Base-by-base conservation (phyloP, 2,329 filamentous ascomycete species). In the Pseudogymnoascus sp. region DNA sequence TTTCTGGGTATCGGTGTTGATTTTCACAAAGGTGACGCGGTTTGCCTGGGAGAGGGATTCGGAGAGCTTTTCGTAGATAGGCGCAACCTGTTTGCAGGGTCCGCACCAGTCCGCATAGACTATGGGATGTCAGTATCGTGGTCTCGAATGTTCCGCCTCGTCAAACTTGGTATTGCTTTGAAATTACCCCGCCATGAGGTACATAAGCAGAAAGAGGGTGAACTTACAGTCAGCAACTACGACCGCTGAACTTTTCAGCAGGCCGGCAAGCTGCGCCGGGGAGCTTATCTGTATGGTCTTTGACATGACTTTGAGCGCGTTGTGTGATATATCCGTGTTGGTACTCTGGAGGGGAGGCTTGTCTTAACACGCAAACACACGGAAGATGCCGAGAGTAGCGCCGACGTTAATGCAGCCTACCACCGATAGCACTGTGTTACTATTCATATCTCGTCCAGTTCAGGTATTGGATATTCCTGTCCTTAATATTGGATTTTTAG, bases 91-190 rank as follows among this genome's bases (percentile, higher is more conserved):
- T 70, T 91, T 89, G 83, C 92, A 96, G 71, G 91, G 89, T 35
- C 80, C 87, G 72, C 90, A 96, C 87, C 89, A 94, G 71, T 91
- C 87, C 70, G 92, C 91, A 71, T 90, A 93, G 81, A 97, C 91
- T 96, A 70, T 59, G 61, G 6, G 26, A 33, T 33, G 58, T 67
- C 63, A 66, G 63, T 43, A 63, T 41, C 61, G 31, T 62, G 62
- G 60, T 64, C 60, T 45, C 39, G 35, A 60, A 59, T 59, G 43
- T 31, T 4, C 31, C 41, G 66, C 41, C 49, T 52, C 5, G 33
- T 31, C 21, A 23, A 19, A 19, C 29, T 33, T 35, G 60, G 23
- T 21, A 21, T 55, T 55, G 37, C n/a, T 52, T 39, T 12, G 29
- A 37, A 35, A 58, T 61, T 65, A 60, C 52, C 60, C 60, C 49